Evolutionary conservation across 106 monocot species (phyloP).

Genomic region (Dioscorea dumetorum): DNA sequence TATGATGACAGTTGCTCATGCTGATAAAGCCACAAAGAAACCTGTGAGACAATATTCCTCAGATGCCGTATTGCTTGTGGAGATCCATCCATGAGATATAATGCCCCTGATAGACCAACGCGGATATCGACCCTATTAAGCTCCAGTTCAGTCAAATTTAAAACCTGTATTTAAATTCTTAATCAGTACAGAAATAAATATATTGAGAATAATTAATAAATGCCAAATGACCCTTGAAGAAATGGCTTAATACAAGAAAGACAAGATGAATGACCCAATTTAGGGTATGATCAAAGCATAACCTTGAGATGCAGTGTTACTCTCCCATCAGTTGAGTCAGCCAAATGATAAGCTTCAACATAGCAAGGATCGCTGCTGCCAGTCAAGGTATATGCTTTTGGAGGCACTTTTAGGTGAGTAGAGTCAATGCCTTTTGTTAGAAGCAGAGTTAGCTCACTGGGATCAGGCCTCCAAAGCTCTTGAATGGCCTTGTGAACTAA

Average conservation of each 20-base stretch:
- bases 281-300: not conserved
- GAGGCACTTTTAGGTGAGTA: conserved; percentile 73
- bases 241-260: not conserved
- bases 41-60: conserved; percentile 97
- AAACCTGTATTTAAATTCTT: conserved; percentile 48
- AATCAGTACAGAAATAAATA: not conserved
- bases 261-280: not conserved
- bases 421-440: conserved; percentile 71
- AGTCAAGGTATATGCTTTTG: conserved; percentile 60
- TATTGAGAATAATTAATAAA: not conserved
- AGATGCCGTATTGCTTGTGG: conserved; percentile 81
- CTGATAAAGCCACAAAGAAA: conserved; percentile 8
- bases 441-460: conserved; percentile 72
- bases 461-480: conserved; percentile 94
- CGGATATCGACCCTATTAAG: conserved; percentile 94
- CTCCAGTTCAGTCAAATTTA: conserved; percentile 96
- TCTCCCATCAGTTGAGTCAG: conserved; percentile 85
- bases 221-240: not conserved
- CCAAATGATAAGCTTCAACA: conserved; percentile 96
- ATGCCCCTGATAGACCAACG: conserved; percentile 82
- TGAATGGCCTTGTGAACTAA: conserved; percentile 98
- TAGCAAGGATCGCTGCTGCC: conserved; percentile 98
- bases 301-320: conserved; percentile 96
- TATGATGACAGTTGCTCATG: too few species aligned
- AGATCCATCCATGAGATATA: conserved; percentile 92